A percentile compares a stretch with the other conserved stretches of the same genome.
These are phyloP conservation scores for Cordyceps cicadae DNA, from an alignment of 2,329 filamentous ascomycete genomes.

Conservation along the genomic window DNA sequence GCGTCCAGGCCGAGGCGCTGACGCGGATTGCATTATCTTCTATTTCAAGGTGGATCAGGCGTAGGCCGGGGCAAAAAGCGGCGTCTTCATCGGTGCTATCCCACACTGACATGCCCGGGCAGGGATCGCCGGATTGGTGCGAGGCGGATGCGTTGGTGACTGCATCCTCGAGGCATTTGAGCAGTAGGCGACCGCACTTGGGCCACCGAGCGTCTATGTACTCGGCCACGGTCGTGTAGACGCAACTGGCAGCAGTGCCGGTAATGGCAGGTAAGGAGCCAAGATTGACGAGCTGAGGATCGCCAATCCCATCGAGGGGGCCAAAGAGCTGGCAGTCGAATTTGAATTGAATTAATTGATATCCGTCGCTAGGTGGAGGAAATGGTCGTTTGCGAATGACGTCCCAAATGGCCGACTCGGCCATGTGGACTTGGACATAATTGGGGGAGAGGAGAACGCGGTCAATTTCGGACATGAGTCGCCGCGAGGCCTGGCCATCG, in stretches of 20 bases:
- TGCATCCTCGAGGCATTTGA: conserved; percentile 26
- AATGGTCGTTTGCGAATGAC: conserved; percentile 24
- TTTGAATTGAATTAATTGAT: conserved; percentile 27
- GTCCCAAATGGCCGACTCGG: conserved; percentile 30
- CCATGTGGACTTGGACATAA: conserved; percentile 29
- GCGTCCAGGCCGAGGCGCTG: conserved; percentile 27
- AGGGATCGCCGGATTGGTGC: conserved; percentile 18
- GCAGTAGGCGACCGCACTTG: conserved; percentile 22
- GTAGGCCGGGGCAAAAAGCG: conserved; percentile 22
- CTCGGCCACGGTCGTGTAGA: conserved; percentile 25
- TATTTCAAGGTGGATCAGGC: conserved; percentile 27
- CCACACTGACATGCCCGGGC: conserved; percentile 29
- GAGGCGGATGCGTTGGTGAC: conserved; percentile 21
- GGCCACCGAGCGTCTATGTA: conserved; percentile 27
- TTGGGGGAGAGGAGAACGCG: conserved; percentile 26
- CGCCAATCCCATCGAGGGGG: conserved; percentile 20
- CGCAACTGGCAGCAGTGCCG: conserved; percentile 26
- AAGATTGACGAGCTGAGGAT: conserved; percentile 23
- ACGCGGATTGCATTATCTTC: conserved; percentile 25
- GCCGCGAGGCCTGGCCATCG: conserved; percentile 21
- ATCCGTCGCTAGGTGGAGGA: conserved; percentile 27
- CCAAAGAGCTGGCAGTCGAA: conserved; percentile 28
- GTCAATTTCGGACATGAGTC: conserved; percentile 23
- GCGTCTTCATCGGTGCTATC: conserved; percentile 23
- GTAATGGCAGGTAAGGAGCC: conserved; percentile 25